Evolutionary conservation across 306 rosid species (phyloP).

Genomic region (Parietaria judaica): DNA sequence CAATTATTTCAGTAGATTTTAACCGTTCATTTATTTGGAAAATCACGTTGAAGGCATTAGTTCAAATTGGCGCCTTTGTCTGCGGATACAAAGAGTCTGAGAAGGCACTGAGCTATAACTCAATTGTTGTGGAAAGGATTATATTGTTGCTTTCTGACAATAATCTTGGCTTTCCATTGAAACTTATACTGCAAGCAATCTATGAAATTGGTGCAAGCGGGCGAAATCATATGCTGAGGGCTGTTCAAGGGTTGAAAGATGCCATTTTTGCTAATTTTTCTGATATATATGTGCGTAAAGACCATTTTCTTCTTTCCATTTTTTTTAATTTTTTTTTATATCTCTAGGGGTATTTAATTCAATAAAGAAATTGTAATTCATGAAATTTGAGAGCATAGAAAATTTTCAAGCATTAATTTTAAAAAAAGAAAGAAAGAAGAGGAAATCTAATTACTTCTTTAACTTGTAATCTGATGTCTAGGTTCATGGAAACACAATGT

Average conservation of each 20-base stretch:
- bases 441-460: conserved; percentile 16
- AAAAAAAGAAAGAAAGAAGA: not conserved
- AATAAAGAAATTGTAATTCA: too few species aligned
- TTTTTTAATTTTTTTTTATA: conserved; percentile 12
- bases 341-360: not conserved
- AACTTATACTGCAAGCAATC: conserved; percentile 61
- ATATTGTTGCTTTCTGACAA: conserved; percentile 43
- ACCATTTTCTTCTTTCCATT: conserved; percentile 1
- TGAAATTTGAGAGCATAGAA: too few species aligned
- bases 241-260: conserved; percentile 62
- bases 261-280: conserved; percentile 45
- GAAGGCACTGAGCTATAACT: conserved; percentile 49
- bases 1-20: conserved; percentile 51
- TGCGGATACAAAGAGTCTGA: conserved; percentile 44
- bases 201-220: conserved; percentile 65
- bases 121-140: conserved; percentile 48
- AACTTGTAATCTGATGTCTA: conserved; percentile 28
- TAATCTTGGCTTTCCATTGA: conserved; percentile 45
- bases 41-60: conserved; percentile 58
- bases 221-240: conserved; percentile 50
- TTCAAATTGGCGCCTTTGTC: conserved; percentile 57
- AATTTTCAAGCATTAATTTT: too few species aligned
- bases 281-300: conserved; percentile 39
- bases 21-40: conserved; percentile 52
- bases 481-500: conserved; percentile 43